phyloP scores from a whole-genome alignment of 805 yeast genomes.

The Ogataea trehalophila region DNA sequence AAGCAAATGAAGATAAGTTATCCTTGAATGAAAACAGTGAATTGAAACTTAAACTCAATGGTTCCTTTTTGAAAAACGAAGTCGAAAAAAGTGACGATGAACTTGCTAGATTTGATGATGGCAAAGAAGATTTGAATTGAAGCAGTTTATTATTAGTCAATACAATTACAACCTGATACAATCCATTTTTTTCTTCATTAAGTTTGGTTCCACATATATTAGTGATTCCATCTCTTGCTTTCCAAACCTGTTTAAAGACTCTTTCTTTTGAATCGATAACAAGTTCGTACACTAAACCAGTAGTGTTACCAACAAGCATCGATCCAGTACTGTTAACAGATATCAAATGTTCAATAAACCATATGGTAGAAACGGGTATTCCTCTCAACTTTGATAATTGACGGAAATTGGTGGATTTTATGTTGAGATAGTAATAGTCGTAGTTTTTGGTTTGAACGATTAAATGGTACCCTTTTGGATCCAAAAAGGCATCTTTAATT shows the following conservation, averaged over 20 bases:
- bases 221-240: conserved; percentile 16
- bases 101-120: conserved; percentile 2
- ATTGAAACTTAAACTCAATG: conserved; percentile 16
- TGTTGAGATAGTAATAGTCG: conserved; percentile 45
- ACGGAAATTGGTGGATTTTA: conserved; percentile 36
- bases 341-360: conserved; percentile 28
- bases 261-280: conserved; percentile 41
- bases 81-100: conserved; percentile 5
- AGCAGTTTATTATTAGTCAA: conserved; percentile 13
- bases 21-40: conserved; percentile 8
- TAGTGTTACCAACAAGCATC: conserved; percentile 43
- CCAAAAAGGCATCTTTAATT: conserved; percentile 37
- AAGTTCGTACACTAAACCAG: conserved; percentile 46
- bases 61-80: conserved; percentile 19
- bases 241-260: conserved; percentile 39
- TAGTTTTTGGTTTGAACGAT: conserved; percentile 42
- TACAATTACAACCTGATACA: conserved; percentile 6
- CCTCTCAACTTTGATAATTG: conserved; percentile 44
- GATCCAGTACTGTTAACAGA: conserved; percentile 35
- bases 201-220: conserved; percentile 6
- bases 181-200: conserved; percentile 3
- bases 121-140: conserved; percentile 10
- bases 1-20: conserved; percentile 14
- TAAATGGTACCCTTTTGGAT: conserved; percentile 48
- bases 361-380: conserved; percentile 38